These are phyloP conservation scores for Carpinus fangiana DNA, from an alignment of 306 rosid genomes.

Conservation along the genomic window DNA sequence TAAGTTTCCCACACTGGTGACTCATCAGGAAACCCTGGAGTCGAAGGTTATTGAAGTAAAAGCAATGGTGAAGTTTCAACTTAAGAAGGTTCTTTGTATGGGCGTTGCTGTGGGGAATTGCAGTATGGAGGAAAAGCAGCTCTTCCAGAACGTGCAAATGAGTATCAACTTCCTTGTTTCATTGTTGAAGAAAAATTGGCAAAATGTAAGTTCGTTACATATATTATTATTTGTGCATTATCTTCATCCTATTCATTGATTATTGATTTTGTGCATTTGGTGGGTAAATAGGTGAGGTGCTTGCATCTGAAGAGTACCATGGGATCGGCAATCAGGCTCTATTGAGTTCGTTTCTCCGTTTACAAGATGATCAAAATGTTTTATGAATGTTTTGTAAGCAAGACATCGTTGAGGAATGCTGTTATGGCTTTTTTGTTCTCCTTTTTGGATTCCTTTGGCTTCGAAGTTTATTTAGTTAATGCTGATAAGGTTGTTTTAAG, in stretches of 20 bases:
- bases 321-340: conserved; percentile 67
- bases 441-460: conserved; percentile 7
- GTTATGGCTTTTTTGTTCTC: conserved; percentile 11
- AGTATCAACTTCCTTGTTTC: conserved; percentile 86
- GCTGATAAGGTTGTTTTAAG: background rate
- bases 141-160: conserved; percentile 83
- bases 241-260: background rate
- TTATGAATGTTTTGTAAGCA: background rate
- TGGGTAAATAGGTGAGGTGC: conserved; percentile 56
- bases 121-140: conserved; percentile 86
- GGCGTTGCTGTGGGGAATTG: conserved; percentile 88
- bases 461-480: background rate
- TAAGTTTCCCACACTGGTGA: conserved; percentile 80
- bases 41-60: conserved; percentile 78
- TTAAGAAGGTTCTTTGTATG: conserved; percentile 92
- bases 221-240: background rate
- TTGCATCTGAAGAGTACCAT: conserved; percentile 65
- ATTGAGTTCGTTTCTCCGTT: conserved; percentile 19
- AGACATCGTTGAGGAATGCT: conserved; percentile 8
- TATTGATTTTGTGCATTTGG: background rate
- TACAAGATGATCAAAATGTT: background rate
- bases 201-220: conserved; percentile 53
- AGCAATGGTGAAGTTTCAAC: conserved; percentile 81
- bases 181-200: conserved; percentile 84
- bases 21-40: conserved; percentile 85